Conservation (phyloP, 352 stramenopile genomes). For the Aphanomyces stellatus region DNA sequence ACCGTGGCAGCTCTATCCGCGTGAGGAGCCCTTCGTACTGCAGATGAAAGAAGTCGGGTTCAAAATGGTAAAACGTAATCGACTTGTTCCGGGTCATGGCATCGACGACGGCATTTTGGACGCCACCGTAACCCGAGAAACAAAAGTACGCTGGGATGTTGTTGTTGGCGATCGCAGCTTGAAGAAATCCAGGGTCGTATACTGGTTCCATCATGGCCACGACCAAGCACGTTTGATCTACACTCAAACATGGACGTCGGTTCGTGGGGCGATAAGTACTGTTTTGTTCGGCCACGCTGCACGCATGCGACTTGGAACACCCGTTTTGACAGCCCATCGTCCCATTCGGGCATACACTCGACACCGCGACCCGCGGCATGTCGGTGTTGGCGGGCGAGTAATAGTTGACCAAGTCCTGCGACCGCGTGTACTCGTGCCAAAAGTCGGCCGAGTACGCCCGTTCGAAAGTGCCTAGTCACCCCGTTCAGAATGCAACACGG, state of each 20-base stretch:
- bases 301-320: constrained; percentile 39
- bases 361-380: neutral
- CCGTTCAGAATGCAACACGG: neutral
- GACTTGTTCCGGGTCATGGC: constrained; percentile 19
- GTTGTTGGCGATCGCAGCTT: constrained; percentile 36
- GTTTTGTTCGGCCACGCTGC: constrained; percentile 27
- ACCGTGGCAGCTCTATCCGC: constrained; percentile 29
- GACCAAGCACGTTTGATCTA: constrained; percentile 31
- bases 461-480: neutral
- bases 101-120: constrained; percentile 30
- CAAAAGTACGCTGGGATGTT: constrained; percentile 52
- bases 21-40: constrained; percentile 29
- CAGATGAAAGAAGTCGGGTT: constrained; percentile 41
- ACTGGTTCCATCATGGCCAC: constrained; percentile 36
- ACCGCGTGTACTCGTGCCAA: constrained; percentile 41
- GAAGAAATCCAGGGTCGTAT: constrained; percentile 38
- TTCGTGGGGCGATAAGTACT: neutral
- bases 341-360: constrained; percentile 24
- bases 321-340: constrained; percentile 34
- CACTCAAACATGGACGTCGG: neutral
- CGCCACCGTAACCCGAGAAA: constrained; percentile 36
- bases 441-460: constrained; percentile 28
- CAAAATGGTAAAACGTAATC: constrained; percentile 49
- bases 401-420: constrained; percentile 31
- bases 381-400: constrained; percentile 5